phyloP scores from a whole-genome alignment of 2,329 filamentous ascomycete genomes.

The Escovopsis sp. region DNA sequence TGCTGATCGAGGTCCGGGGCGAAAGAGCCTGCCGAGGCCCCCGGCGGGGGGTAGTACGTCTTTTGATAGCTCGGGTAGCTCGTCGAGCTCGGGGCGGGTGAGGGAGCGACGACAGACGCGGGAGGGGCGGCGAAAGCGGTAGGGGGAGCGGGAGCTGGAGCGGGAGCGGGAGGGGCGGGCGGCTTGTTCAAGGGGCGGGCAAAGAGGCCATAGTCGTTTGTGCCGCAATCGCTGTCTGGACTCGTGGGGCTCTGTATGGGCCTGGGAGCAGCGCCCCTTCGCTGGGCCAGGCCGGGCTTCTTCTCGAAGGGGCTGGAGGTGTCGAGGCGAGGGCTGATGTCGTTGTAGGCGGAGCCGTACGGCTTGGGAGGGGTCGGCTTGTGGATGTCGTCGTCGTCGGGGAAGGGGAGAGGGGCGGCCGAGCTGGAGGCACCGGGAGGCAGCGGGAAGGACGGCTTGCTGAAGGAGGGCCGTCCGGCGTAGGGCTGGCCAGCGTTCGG shows the following conservation, averaged over 20 bases:
- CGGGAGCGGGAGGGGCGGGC: slow-evolving; percentile 15
- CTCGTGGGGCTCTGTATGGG: slow-evolving; percentile 72
- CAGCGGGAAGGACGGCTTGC: slow-evolving; percentile 46
- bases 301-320: slow-evolving; percentile 36
- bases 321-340: slow-evolving; percentile 39
- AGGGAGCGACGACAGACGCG: slow-evolving; percentile 23
- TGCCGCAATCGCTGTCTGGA: slow-evolving; percentile 35
- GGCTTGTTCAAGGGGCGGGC: slow-evolving; percentile 43
- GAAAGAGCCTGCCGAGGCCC: slow-evolving; percentile 3
- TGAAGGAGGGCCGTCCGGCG: slow-evolving; percentile 25
- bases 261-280: slow-evolving; percentile 68
- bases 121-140: slow-evolving; percentile 21
- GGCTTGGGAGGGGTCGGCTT: slow-evolving; percentile 31
- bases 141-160: slow-evolving; percentile 20
- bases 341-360: slow-evolving; percentile 31
- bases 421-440: slow-evolving; percentile 58
- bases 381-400: slow-evolving; percentile 49
- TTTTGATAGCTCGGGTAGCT: background rate
- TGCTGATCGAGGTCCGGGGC: slow-evolving; percentile 1
- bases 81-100: slow-evolving; percentile 18
- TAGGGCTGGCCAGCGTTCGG: slow-evolving; percentile 39
- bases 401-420: slow-evolving; percentile 53
- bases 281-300: slow-evolving; percentile 59
- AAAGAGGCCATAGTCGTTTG: slow-evolving; percentile 59
- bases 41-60: slow-evolving; percentile 1